Evolutionary conservation across 129 eudicot genomes (phyloP), one percentile per base, ranked within the genome.

Genomic region (Flaveria bidentis): DNA sequence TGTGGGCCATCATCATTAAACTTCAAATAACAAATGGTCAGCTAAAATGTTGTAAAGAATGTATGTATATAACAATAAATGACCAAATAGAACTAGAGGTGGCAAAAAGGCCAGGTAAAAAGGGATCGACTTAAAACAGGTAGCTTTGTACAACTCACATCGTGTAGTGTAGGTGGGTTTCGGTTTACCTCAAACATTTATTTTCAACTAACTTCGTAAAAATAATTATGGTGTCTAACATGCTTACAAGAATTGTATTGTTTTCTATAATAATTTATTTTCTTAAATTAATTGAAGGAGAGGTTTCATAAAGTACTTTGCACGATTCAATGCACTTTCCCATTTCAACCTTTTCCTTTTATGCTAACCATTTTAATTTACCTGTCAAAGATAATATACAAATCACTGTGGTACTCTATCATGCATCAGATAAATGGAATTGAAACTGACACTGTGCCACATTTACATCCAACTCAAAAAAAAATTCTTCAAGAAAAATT

Each of bases 391-490:
- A 51, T 52, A 53, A 20, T 30, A 7, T 62, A 51, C 5, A 17
- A 0, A 64, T 16, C 62, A 41, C 55, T n/a, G 41, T 6, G 15
- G 22, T 13, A 17, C 47, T 72, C 55, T 55, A 44, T 52, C 9
- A 18, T 53, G 12, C 49, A 72, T 72, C 36, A 51, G 36, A 36
- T 30, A 55, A 4, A 41, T 16, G 22, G 67, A 22, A 44, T 16
- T 25, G 9, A 45, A 23, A 41, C 41, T 3, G 22, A 0, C 22
- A 20, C 22, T 20, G 22, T 20, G 22, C 74, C 74, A 36, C 42
- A 69, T 67, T 67, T 76, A 52, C 57, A 42, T 12, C 51, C 14
- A 41, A 74, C 28, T 67, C n/a, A 22, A 30, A 63, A 75, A 23
- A 55, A 62, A 18, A 26, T 41, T 57, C 42, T 41, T 39, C 42